These are phyloP conservation scores for Cerioporus squamosus DNA, from an alignment of 1,284 basidiomycete species.

Conservation along the genomic window DNA sequence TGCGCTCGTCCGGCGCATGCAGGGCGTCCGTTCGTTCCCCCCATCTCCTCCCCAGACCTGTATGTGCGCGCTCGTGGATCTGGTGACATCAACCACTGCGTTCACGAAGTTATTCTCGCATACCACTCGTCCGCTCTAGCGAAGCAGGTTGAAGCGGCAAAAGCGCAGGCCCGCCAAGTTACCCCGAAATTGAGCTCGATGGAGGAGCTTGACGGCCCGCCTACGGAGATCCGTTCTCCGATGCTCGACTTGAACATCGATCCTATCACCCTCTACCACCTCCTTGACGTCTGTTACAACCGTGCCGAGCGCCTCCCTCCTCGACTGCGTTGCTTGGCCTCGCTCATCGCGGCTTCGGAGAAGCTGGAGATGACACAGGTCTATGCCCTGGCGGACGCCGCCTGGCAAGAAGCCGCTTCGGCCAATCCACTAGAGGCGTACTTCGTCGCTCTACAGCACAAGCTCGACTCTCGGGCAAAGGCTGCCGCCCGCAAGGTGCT, in stretches of 20 bases:
- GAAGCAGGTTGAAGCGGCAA: too few relatives aligned
- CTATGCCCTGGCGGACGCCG: not conserved
- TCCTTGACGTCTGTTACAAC: slow-evolving; percentile 2
- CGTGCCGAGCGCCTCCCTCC: not conserved
- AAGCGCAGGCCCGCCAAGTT: too few relatives aligned
- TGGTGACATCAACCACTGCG: not conserved
- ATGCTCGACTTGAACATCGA: not conserved
- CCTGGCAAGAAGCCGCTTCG: not conserved
- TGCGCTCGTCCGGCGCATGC: not conserved
- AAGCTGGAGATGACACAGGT: slow-evolving; percentile 27
- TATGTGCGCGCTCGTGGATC: too few relatives aligned
- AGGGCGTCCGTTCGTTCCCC: too few relatives aligned
- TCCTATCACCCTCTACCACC: not conserved
- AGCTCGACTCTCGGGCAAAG: not conserved
- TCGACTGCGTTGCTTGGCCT: not conserved
- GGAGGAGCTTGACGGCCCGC: too few relatives aligned
- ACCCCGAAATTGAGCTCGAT: too few relatives aligned
- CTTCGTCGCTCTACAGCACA: not conserved
- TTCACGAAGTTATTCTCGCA: not conserved
- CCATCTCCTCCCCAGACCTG: too few relatives aligned
- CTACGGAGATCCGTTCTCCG: not conserved
- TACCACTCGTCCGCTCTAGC: not conserved
- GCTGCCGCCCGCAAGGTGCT: not conserved
- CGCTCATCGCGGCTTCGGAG: not conserved
- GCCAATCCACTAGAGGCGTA: not conserved